These are phyloP conservation scores for Sphenostylis stenocarpa DNA, from an alignment of 306 rosid species.

Conservation along the genomic window DNA sequence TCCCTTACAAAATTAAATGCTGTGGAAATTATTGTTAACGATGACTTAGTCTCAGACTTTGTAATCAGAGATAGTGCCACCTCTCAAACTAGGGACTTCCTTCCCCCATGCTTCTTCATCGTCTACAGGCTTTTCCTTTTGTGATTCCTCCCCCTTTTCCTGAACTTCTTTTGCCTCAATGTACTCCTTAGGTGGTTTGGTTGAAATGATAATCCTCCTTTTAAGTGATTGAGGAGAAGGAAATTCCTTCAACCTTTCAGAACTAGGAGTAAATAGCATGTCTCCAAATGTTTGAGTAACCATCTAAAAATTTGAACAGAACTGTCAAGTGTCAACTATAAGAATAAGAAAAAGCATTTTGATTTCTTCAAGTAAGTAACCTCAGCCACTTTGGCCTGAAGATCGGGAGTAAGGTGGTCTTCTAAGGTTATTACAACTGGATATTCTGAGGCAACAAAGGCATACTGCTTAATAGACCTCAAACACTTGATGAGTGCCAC, in stretches of 20 bases:
- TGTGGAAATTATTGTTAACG: slow-evolving; percentile 4
- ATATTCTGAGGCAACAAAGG: slow-evolving; percentile 82
- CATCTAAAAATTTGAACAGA: slow-evolving; percentile 60
- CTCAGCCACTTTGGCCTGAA: slow-evolving; percentile 94
- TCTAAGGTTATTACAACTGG: slow-evolving; percentile 96
- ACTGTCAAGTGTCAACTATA: slow-evolving; percentile 20
- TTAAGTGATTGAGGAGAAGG: slow-evolving; percentile 91
- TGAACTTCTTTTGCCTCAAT: slow-evolving; percentile 65
- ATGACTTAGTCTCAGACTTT: slow-evolving; percentile 54
- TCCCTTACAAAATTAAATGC: slow-evolving; percentile 13
- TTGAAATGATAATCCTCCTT: slow-evolving; percentile 77
- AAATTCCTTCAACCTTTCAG: slow-evolving; percentile 76
- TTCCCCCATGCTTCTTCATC: slow-evolving; percentile 92
- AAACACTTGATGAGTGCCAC: slow-evolving; percentile 82
- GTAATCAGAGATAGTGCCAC: slow-evolving; percentile 43
- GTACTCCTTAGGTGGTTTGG: slow-evolving; percentile 98
- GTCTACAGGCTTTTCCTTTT: slow-evolving; percentile 47
- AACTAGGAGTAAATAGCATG: slow-evolving; percentile 62
- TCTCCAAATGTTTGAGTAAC: slow-evolving; percentile 74
- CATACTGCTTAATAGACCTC: slow-evolving; percentile 76
- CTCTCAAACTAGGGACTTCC: slow-evolving; percentile 67
- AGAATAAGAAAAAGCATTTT: slow-evolving; percentile 17
- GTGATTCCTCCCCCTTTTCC: slow-evolving; percentile 48
- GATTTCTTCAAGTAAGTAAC: slow-evolving; percentile 39
- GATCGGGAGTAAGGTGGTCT: slow-evolving; percentile 93